A percentile compares a stretch with the other conserved stretches of the same genome.
phyloP scores from a whole-genome alignment of 768 basidiomycete genomes.

The Candolleomyces aberdarensis region DNA sequence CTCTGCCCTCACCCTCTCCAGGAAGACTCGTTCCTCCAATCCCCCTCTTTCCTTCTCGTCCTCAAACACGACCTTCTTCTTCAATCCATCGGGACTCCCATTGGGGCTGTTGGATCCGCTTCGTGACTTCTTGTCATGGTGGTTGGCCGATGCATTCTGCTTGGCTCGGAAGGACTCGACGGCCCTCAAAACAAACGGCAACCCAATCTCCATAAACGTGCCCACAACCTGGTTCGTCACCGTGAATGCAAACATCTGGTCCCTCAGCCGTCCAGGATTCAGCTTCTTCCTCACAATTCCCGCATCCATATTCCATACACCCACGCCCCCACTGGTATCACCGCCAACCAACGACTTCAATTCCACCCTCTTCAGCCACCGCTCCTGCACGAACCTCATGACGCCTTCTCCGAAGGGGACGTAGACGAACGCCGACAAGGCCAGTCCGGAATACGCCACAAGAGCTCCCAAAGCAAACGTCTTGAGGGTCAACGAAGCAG shows the following conservation, averaged over 20 bases:
- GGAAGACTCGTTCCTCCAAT: constrained; percentile 71
- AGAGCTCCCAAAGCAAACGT: constrained; percentile 86
- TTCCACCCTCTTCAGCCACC: constrained; percentile 10
- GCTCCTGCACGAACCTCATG: constrained; percentile 53
- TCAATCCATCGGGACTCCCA: constrained; percentile 26
- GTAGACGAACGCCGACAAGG: constrained; percentile 92
- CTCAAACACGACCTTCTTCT: constrained; percentile 73
- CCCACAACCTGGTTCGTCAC: constrained; percentile 87
- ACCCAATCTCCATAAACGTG: constrained; percentile 72
- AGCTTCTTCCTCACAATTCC: constrained; percentile 53
- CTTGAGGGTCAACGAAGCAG: constrained; percentile 82
- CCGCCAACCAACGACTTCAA: too few species aligned
- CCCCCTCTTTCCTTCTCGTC: constrained; percentile 56
- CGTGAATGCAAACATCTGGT: constrained; percentile 91
- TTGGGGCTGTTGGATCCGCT: constrained; percentile 17
- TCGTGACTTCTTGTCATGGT: constrained; percentile 4
- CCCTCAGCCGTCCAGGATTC: constrained; percentile 68
- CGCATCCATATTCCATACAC: constrained; percentile 53
- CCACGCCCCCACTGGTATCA: constrained; percentile 2
- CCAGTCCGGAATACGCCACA: constrained; percentile 89
- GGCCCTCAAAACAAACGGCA: constrained; percentile 74
- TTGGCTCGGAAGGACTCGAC: constrained; percentile 42
- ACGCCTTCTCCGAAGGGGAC: constrained; percentile 88
- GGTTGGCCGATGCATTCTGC: constrained; percentile 18
- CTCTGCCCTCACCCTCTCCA: constrained; percentile 76